Conservation (phyloP, 495 filamentous ascomycete genomes). For the Penicillium chermesinum region DNA sequence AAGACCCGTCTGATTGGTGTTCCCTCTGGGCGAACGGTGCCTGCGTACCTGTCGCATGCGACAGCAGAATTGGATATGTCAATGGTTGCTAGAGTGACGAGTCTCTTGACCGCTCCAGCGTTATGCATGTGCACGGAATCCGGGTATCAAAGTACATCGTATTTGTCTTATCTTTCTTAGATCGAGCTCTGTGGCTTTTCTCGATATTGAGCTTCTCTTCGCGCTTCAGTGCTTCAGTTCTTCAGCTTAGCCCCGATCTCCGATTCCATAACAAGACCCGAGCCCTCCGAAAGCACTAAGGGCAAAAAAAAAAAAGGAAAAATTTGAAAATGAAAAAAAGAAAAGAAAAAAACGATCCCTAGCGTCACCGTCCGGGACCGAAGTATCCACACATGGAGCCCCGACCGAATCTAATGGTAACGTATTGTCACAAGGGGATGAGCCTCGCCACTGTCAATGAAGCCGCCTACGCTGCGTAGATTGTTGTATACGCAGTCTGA, state of each 20-base stretch:
- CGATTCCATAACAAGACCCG: slow-evolving; percentile 10
- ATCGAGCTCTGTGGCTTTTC: too few species aligned
- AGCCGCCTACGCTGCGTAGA: background rate
- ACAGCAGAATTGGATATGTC: slow-evolving; percentile 22
- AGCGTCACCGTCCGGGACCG: slow-evolving; percentile 33
- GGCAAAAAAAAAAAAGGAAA: slow-evolving; percentile 32
- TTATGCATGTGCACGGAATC: background rate
- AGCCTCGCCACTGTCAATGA: slow-evolving; percentile 18
- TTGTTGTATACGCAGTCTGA: slow-evolving; percentile 3
- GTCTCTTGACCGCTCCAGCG: slow-evolving; percentile 18
- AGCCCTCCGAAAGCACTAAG: slow-evolving; percentile 20
- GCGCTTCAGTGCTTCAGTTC: too few species aligned
- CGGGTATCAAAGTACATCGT: background rate
- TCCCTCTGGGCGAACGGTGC: slow-evolving; percentile 4
- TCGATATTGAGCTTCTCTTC: too few species aligned
- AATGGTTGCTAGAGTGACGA: slow-evolving; percentile 27
- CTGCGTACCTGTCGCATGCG: background rate
- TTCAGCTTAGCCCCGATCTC: too few species aligned
- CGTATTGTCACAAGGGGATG: slow-evolving; percentile 5
- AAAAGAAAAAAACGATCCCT: too few species aligned
- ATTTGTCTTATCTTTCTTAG: too few species aligned
- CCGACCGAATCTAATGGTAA: slow-evolving; percentile 12
- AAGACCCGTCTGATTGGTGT: background rate
- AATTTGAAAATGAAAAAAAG: too few species aligned
- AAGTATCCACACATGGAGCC: slow-evolving; percentile 9